Percentiles rank a stretch among this genome's conserved stretches.
phyloP scores from a whole-genome alignment of 2,329 filamentous ascomycete species.

The Penicillium sp. region DNA sequence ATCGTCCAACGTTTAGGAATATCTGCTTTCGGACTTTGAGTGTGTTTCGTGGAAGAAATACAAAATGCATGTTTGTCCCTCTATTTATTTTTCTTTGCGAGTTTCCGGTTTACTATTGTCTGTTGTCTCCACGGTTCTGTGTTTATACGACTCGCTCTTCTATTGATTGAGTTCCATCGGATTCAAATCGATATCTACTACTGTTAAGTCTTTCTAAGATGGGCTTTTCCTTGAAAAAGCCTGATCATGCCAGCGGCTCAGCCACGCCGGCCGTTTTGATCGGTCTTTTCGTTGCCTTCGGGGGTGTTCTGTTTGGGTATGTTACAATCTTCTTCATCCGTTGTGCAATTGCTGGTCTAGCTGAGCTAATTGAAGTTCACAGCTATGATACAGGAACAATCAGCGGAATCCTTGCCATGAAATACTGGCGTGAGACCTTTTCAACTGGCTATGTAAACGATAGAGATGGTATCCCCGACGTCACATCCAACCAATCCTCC shows the following conservation, averaged over 20 bases:
- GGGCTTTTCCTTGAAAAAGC: conserved; percentile 43
- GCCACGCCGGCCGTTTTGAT: conserved; percentile 49
- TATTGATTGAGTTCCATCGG: neutral
- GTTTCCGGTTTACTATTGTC: conserved; percentile 1
- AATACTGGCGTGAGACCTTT: conserved; percentile 37
- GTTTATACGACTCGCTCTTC: neutral
- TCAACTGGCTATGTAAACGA: conserved; percentile 34
- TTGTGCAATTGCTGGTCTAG: neutral
- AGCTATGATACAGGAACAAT: conserved; percentile 52
- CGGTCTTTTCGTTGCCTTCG: conserved; percentile 55
- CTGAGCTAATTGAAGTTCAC: neutral
- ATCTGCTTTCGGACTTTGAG: conserved; percentile 1
- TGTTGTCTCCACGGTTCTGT: neutral
- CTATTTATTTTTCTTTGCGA: conserved; percentile 5
- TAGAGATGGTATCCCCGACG: conserved; percentile 38
- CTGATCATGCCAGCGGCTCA: conserved; percentile 43
- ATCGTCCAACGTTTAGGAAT: conserved; percentile 1
- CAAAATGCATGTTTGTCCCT: conserved; percentile 5
- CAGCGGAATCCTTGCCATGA: conserved; percentile 48
- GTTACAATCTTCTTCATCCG: conserved; percentile 18
- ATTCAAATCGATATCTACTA: neutral
- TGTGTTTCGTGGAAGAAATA: conserved; percentile 9
- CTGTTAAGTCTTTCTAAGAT: conserved; percentile 22
- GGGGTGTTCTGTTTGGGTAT: conserved; percentile 54
- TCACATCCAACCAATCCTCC: conserved; percentile 48